These are phyloP conservation scores for Penicillium paxilli DNA, from an alignment of 495 filamentous ascomycete species.

Conservation along the genomic window DNA sequence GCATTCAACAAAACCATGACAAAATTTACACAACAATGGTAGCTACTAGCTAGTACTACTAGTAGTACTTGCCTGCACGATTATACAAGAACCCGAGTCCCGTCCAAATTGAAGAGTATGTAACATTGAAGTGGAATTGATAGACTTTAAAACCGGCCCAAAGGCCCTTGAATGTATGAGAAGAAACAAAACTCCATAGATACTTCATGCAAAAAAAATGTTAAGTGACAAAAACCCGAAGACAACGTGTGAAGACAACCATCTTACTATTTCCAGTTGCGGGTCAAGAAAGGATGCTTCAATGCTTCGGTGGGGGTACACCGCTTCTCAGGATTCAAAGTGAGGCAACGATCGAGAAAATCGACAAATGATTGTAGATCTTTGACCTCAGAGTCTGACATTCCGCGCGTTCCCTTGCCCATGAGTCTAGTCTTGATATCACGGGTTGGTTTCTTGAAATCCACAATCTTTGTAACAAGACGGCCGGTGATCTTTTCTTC, in stretches of 20 bases:
- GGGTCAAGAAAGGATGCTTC: conserved; percentile 77
- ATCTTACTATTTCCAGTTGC: conserved; percentile 24
- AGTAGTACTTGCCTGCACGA: too few relatives aligned
- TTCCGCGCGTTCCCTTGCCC: conserved; percentile 65
- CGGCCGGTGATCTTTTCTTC: conserved; percentile 83
- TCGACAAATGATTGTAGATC: conserved; percentile 82
- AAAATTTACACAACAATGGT: too few relatives aligned
- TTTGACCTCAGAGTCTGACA: conserved; percentile 72
- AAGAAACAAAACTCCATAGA: background rate
- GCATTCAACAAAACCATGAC: too few relatives aligned
- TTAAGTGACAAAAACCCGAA: conserved; percentile 3
- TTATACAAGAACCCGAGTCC: too few relatives aligned
- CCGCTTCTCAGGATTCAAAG: conserved; percentile 90
- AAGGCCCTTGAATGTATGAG: too few relatives aligned
- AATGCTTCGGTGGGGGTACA: conserved; percentile 84
- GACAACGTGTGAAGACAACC: background rate
- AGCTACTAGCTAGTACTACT: too few relatives aligned
- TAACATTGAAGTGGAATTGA: too few relatives aligned
- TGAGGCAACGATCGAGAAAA: conserved; percentile 81
- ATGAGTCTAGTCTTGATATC: conserved; percentile 78
- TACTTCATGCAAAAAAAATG: background rate
- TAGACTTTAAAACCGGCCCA: too few relatives aligned
- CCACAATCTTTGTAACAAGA: conserved; percentile 66
- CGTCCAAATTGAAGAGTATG: too few relatives aligned
- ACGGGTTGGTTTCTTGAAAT: conserved; percentile 76